Percentiles rank a stretch among this genome's conserved stretches.
phyloP scores from a whole-genome alignment of 306 rosid genomes.

The Vigna mungo region DNA sequence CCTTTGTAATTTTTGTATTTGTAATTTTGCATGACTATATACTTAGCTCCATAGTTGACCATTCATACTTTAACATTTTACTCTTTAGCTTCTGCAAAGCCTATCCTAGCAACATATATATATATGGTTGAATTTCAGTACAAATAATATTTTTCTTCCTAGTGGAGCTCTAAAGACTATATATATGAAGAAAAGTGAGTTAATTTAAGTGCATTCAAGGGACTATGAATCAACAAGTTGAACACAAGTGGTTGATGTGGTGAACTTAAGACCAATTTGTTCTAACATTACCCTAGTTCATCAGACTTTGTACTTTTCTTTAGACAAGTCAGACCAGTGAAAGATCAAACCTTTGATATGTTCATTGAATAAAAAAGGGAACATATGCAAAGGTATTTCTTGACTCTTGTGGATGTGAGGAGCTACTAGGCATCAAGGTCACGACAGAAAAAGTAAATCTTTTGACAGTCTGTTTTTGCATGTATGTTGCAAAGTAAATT shows the following conservation, averaged over 20 bases:
- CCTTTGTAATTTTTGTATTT: constrained; percentile 39
- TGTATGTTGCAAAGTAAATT: constrained; percentile 9
- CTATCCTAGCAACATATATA: background rate
- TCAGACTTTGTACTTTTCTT: too few relatives aligned
- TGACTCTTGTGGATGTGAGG: background rate
- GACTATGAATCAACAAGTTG: too few relatives aligned
- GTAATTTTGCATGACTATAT: constrained; percentile 41
- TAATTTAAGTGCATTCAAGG: background rate
- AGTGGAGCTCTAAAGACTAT: background rate
- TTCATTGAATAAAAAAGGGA: too few relatives aligned
- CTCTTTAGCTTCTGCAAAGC: constrained; percentile 28
- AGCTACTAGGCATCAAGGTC: background rate
- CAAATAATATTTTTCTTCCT: background rate
- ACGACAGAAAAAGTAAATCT: constrained; percentile 5
- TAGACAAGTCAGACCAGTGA: too few relatives aligned
- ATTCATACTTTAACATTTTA: constrained; percentile 41
- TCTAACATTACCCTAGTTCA: too few relatives aligned
- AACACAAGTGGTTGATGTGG: too few relatives aligned
- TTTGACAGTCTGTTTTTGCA: background rate
- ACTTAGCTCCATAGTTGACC: constrained; percentile 38
- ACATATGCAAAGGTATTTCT: background rate
- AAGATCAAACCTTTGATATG: too few relatives aligned
- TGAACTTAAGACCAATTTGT: too few relatives aligned
- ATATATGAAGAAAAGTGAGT: background rate
- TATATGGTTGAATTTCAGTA: background rate